Percentiles rank a stretch among this genome's conserved stretches.
Conservation (phyloP, 352 stramenopile species). For the Globisporangium emineosum region DNA sequence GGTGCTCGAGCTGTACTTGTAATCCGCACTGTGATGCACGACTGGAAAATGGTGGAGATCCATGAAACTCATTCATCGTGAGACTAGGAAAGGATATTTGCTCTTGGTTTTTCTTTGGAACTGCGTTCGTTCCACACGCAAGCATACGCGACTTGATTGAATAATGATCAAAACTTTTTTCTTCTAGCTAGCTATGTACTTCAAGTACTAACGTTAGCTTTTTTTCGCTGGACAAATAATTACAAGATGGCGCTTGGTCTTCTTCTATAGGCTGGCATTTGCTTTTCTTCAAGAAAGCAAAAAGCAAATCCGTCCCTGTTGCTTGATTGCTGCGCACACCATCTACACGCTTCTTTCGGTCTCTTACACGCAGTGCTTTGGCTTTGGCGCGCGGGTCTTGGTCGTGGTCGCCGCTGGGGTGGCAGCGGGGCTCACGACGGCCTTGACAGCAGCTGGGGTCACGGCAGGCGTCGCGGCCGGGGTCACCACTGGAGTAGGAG, state of each 20-base stretch:
- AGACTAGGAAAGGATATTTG: too few relatives aligned
- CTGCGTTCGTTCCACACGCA: conserved; percentile 10
- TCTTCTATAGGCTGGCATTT: background rate
- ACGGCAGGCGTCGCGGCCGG: background rate
- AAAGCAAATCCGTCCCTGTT: too few relatives aligned
- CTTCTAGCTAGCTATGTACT: background rate
- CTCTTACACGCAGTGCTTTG: conserved; percentile 26
- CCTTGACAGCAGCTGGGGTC: conserved; percentile 1
- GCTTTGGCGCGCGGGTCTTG: conserved; percentile 18
- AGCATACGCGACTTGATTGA: conserved; percentile 4
- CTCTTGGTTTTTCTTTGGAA: conserved; percentile 2
- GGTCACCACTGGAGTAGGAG: background rate
- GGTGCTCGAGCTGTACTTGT: background rate
- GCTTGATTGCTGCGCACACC: background rate
- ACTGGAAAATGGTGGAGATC: too few relatives aligned
- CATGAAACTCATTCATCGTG: too few relatives aligned
- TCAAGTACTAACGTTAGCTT: too few relatives aligned
- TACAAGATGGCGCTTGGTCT: background rate
- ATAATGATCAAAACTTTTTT: background rate
- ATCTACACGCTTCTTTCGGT: background rate
- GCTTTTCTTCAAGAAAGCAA: too few relatives aligned
- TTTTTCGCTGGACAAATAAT: conserved; percentile 6
- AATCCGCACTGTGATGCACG: background rate
- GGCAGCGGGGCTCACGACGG: background rate
- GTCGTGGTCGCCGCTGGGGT: conserved; percentile 12